Conservation (phyloP, 1,284 basidiomycete genomes). For the Sutorius eximius region DNA sequence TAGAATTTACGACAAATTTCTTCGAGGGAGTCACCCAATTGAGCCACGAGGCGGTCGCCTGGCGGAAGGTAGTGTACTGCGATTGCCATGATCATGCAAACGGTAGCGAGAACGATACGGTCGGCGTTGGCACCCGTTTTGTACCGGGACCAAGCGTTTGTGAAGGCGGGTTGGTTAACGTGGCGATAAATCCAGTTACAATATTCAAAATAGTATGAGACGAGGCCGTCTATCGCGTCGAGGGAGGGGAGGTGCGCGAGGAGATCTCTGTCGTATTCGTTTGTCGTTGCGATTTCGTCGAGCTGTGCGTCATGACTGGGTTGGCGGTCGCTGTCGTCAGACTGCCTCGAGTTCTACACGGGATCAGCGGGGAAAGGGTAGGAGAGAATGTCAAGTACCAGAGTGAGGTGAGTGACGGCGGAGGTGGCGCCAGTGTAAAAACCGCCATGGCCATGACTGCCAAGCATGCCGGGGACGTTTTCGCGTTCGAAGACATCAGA, state of each 20-base stretch:
- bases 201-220: slow-evolving; percentile 76
- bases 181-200: slow-evolving; percentile 84
- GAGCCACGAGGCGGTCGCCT: slow-evolving; percentile 57
- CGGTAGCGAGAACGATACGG: slow-evolving; percentile 65
- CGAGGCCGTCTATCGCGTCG: slow-evolving; percentile 66
- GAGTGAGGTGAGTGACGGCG: slow-evolving; percentile 62
- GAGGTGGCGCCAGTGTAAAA: slow-evolving; percentile 74
- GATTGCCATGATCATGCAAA: slow-evolving; percentile 69
- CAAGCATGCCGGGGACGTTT: slow-evolving; percentile 62
- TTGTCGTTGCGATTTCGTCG: slow-evolving; percentile 44
- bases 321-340: slow-evolving; percentile 53
- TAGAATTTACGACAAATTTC: slow-evolving; percentile 65
- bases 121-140: slow-evolving; percentile 64
- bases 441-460: slow-evolving; percentile 60
- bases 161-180: slow-evolving; percentile 62
- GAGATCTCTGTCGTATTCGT: slow-evolving; percentile 71
- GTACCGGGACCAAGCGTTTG: slow-evolving; percentile 67
- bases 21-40: slow-evolving; percentile 47
- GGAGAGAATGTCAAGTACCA: slow-evolving; percentile 41
- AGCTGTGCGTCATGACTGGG: slow-evolving; percentile 43
- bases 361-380: slow-evolving; percentile 14
- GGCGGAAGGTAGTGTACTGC: slow-evolving; percentile 69
- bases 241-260: slow-evolving; percentile 61
- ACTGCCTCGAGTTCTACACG: slow-evolving; percentile 46
- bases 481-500: slow-evolving; percentile 47